A percentile compares a stretch with the other conserved stretches of the same genome.
Conservation (phyloP, 164 flowering plant genomes). For the Sextonia rubra region DNA sequence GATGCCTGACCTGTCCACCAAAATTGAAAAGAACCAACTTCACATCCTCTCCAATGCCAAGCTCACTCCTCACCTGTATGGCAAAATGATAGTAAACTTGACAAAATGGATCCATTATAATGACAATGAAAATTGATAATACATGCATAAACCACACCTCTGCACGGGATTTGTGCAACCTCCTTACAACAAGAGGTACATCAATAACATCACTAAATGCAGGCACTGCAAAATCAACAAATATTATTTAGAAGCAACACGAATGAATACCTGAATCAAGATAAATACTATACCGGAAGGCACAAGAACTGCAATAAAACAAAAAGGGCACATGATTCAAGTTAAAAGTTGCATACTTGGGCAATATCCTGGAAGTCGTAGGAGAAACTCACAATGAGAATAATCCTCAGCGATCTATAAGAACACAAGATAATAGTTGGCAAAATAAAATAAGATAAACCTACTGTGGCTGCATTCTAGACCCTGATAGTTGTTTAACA, state of each 20-base stretch:
- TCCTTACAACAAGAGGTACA: constrained; percentile 92
- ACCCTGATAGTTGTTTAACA: background rate
- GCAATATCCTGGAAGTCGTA: constrained; percentile 97
- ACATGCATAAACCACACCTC: constrained; percentile 46
- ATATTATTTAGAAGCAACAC: constrained; percentile 4
- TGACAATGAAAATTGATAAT: background rate
- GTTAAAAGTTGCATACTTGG: constrained; percentile 65
- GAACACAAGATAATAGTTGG: background rate
- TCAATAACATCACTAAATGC: constrained; percentile 96
- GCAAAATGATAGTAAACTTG: background rate
- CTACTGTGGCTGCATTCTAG: no score
- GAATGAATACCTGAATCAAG: background rate
- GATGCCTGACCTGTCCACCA: constrained; percentile 80
- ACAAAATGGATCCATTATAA: background rate
- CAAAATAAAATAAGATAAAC: background rate
- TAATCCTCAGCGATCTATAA: constrained; percentile 96
- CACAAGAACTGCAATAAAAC: background rate
- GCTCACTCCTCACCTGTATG: constrained; percentile 72
- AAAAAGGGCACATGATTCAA: background rate
- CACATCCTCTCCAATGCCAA: constrained; percentile 74
- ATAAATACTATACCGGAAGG: background rate
- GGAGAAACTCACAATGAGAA: constrained; percentile 86
- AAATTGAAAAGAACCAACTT: constrained; percentile 85
- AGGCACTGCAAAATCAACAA: constrained; percentile 63
- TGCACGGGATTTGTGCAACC: constrained; percentile 69